These are phyloP conservation scores for Pichia sp. DNA, from an alignment of 1,139 yeast species.

Conservation along the genomic window DNA sequence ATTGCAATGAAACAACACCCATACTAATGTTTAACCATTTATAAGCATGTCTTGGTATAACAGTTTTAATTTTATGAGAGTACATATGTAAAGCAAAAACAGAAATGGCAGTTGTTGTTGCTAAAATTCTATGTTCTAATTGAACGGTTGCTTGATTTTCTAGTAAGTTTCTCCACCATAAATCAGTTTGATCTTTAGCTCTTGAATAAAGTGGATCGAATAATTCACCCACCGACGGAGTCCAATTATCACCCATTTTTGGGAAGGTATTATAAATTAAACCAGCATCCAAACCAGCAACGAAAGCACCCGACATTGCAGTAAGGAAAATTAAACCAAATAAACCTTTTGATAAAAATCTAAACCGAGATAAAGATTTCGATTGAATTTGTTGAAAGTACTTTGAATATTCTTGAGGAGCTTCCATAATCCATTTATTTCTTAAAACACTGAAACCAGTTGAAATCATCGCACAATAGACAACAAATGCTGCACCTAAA, in stretches of 20 bases:
- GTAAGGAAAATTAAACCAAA: slow-evolving; percentile 71
- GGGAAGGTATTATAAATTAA: slow-evolving; percentile 94
- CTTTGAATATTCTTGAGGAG: slow-evolving; percentile 49
- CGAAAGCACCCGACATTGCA: slow-evolving; percentile 96
- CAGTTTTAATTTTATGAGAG: slow-evolving; percentile 46
- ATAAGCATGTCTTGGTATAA: slow-evolving; percentile 59
- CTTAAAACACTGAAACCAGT: slow-evolving; percentile 80
- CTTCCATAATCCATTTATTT: slow-evolving; percentile 62
- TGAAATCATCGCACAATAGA: slow-evolving; percentile 85
- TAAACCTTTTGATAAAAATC: slow-evolving; percentile 49
- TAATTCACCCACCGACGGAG: slow-evolving; percentile 70
- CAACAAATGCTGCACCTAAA: slow-evolving; percentile 83
- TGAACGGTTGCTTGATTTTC: slow-evolving; percentile 98
- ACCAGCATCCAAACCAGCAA: slow-evolving; percentile 98
- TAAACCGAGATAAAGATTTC: slow-evolving; percentile 52
- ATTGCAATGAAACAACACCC: slow-evolving; percentile 82
- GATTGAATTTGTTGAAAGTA: slow-evolving; percentile 49
- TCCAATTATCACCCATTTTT: slow-evolving; percentile 78
- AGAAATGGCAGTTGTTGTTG: slow-evolving; percentile 71
- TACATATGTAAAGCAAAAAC: slow-evolving; percentile 62
- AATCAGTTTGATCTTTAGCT: slow-evolving; percentile 59
- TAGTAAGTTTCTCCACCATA: slow-evolving; percentile 85
- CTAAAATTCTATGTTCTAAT: slow-evolving; percentile 80
- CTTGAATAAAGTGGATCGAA: slow-evolving; percentile 72
- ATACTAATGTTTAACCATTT: slow-evolving; percentile 59